Percentiles rank a stretch among this genome's conserved stretches.
Evolutionary conservation across 2,329 filamentous ascomycete species (phyloP).

Genomic region (Chrysoporthe puriensis): DNA sequence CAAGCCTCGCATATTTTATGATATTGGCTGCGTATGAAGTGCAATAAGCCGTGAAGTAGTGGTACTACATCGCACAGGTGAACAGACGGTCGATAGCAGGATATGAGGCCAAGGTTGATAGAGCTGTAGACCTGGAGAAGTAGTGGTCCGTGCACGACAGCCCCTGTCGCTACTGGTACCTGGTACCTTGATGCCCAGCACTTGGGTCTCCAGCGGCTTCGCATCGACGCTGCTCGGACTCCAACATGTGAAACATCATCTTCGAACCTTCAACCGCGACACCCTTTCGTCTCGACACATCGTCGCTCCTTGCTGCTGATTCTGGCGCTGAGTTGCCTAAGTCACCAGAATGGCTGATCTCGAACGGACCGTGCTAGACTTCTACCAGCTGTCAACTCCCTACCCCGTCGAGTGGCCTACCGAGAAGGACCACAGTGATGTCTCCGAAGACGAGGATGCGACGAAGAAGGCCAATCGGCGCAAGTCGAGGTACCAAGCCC

Average conservation of each 20-base stretch:
- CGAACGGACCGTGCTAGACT: constrained; percentile 78
- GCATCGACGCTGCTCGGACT: not conserved
- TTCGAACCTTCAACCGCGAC: not conserved
- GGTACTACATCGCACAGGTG: no score
- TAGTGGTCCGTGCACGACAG: not conserved
- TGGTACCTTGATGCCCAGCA: not conserved
- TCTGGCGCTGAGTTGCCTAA: not conserved
- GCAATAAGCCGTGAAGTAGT: no score
- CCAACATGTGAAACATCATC: constrained; percentile 10
- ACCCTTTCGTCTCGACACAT: not conserved
- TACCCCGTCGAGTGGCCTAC: constrained; percentile 86
- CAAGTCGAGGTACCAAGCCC: constrained; percentile 81
- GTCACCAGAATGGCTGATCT: constrained; percentile 64
- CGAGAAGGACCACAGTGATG: constrained; percentile 75
- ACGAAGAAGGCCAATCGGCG: constrained; percentile 59
- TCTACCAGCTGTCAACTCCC: constrained; percentile 81
- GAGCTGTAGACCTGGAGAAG: not conserved
- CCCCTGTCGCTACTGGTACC: not conserved
- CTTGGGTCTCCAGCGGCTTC: not conserved
- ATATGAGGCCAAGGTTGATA: no score
- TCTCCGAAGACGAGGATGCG: constrained; percentile 62
- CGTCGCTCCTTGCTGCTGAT: not conserved
- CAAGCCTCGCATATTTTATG: no score
- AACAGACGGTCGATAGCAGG: no score
- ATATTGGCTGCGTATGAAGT: no score